Evolutionary conservation across 257 asterid genomes (phyloP).

Genomic region (Penstemon barbatus): DNA sequence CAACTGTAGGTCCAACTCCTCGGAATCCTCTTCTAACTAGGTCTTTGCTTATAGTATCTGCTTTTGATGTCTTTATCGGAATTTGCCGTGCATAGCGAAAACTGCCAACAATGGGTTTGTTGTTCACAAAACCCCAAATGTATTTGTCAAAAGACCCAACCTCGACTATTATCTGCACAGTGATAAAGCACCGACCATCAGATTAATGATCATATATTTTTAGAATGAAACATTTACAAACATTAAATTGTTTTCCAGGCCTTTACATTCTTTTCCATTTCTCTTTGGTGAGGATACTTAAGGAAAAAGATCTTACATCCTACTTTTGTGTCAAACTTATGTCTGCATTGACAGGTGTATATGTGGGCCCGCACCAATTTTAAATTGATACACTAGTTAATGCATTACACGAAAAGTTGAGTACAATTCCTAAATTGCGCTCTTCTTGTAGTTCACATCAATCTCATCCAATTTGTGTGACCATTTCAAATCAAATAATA

Average conservation of each 20-base stretch:
- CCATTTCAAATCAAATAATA: slow-evolving; percentile 9
- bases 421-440: neutral
- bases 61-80: slow-evolving; percentile 75
- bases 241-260: neutral
- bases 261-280: neutral
- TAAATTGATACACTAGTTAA: too few species aligned
- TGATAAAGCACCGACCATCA: slow-evolving; percentile 20
- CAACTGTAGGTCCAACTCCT: slow-evolving; percentile 80
- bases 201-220: neutral
- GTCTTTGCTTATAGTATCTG: slow-evolving; percentile 80
- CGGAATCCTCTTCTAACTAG: slow-evolving; percentile 78
- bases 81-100: slow-evolving; percentile 79
- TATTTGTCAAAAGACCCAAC: slow-evolving; percentile 72
- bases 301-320: neutral
- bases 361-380: too few species aligned
- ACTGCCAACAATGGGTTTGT: slow-evolving; percentile 61
- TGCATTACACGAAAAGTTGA: too few species aligned
- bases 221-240: neutral
- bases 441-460: neutral
- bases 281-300: neutral
- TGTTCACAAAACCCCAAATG: slow-evolving; percentile 75
- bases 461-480: neutral
- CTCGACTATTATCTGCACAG: slow-evolving; percentile 68
- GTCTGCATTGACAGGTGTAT: too few species aligned
- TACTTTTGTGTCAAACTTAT: too few species aligned